Base-by-base conservation (phyloP, 2,329 filamentous ascomycete species). In the Aspergillus piperis region DNA sequence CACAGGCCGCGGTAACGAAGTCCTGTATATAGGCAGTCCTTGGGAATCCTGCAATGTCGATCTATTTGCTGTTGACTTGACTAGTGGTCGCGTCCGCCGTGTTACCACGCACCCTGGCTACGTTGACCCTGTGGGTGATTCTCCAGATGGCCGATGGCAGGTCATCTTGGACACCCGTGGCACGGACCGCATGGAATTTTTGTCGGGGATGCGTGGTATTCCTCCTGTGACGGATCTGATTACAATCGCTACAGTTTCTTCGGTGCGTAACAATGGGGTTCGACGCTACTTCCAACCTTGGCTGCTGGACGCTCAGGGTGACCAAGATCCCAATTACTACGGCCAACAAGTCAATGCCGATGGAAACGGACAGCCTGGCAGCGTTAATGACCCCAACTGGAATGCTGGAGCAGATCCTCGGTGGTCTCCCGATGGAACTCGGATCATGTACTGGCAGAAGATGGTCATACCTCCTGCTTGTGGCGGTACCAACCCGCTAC, bases 241-340 rank as follows among this genome's bases (percentile, higher is more conserved):
- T 27, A 55, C 57, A 2, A 62, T 70, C 3, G 68, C 66, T 0
- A 71, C 72, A 1, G 71, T 71, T 1, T 70, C 70, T 5, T 71
- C 78, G 1, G 77, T 73, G 2, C 76, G 81, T 5, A 83, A 83
- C 60, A 82, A 83, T 54, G 78, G 80, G 0, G 52, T 56, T 0
- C 71, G 81, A 5, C 70, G 80, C 0, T 83, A 82, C 71, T 83
- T 82, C 58, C 74, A 79, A 58, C 80, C 80, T 0, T 77, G 71
- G 27, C 68, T 83, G 1, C 66, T 83, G 3, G 79, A 82, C 56
- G 64, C 66, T 0, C 62, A 81, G 36, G 81, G 81, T 5, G 81
- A 83, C 59, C 76, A 80, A 5, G 79, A 71, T n/a, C 44, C 21
- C 1, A 56, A 66, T 0, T 83, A 82, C 63, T 80, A 73, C 58